These are phyloP conservation scores for Cicer yamashitae DNA, from an alignment of 306 rosid species.

Conservation along the genomic window DNA sequence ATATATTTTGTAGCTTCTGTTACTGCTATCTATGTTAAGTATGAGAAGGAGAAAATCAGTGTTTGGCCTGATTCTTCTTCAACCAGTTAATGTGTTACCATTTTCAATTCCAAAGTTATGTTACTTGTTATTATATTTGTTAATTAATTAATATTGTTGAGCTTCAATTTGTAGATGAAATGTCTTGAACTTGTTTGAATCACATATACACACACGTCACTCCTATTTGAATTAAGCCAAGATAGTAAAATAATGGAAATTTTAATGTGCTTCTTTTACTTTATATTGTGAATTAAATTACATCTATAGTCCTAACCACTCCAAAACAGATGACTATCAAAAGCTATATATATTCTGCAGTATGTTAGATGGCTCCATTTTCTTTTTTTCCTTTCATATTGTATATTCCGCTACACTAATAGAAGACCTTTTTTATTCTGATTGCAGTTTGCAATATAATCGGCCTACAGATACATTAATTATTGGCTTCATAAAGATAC, in stretches of 20 bases:
- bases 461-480: no score
- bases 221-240: neutral
- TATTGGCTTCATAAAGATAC: no score
- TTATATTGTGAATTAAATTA: constrained; percentile 30
- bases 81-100: neutral
- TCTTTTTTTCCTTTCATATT: no score
- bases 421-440: no score
- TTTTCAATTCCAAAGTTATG: neutral
- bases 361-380: no score
- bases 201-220: no score
- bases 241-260: neutral
- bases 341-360: no score
- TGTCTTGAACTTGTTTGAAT: no score
- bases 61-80: constrained; percentile 72
- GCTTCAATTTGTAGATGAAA: neutral
- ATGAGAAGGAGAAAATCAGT: constrained; percentile 81
- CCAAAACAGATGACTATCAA: no score
- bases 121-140: neutral
- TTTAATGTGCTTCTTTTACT: constrained; percentile 38
- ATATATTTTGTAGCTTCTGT: constrained; percentile 82
- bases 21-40: constrained; percentile 70
- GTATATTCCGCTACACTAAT: no score
- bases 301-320: neutral
- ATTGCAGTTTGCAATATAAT: no score
- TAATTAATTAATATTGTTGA: neutral